Evolutionary conservation across 2,329 filamentous ascomycete genomes (phyloP).

Genomic region (Paracamarosporium sp.): DNA sequence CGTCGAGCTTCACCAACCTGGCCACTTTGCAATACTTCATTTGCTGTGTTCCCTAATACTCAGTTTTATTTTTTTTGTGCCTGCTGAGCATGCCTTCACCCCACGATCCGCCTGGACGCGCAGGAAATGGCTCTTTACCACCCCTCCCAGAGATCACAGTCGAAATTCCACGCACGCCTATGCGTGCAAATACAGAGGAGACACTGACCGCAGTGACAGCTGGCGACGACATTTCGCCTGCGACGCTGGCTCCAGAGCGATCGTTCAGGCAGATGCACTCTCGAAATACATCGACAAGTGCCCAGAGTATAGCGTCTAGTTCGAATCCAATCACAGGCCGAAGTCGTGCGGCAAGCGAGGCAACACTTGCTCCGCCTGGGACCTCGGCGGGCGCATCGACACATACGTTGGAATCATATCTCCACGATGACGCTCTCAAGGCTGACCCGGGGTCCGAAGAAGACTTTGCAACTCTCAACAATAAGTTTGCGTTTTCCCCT

Average conservation of each 20-base stretch:
- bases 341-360: conserved; percentile 31
- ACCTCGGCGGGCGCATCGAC: conserved; percentile 27
- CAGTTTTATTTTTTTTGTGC: conserved; percentile 13
- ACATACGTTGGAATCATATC: conserved; percentile 28
- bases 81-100: conserved; percentile 31
- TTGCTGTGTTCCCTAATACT: conserved; percentile 11
- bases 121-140: conserved; percentile 19
- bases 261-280: conserved; percentile 20
- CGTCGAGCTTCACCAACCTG: conserved; percentile 1
- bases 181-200: conserved; percentile 26
- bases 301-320: conserved; percentile 20
- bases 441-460: conserved; percentile 29
- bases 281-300: conserved; percentile 24
- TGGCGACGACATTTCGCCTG: conserved; percentile 26
- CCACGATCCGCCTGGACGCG: conserved; percentile 20
- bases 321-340: conserved; percentile 16
- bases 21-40: neutral
- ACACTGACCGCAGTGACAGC: conserved; percentile 23
- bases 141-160: conserved; percentile 33
- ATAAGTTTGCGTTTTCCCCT: conserved; percentile 61
- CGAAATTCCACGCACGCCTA: conserved; percentile 29
- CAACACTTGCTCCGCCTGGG: conserved; percentile 25
- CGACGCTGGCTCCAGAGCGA: conserved; percentile 27
- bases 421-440: conserved; percentile 29
- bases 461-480: conserved; percentile 41